Base-by-base conservation (phyloP, 2,329 filamentous ascomycete species). In the Madurella mycetomatis region DNA sequence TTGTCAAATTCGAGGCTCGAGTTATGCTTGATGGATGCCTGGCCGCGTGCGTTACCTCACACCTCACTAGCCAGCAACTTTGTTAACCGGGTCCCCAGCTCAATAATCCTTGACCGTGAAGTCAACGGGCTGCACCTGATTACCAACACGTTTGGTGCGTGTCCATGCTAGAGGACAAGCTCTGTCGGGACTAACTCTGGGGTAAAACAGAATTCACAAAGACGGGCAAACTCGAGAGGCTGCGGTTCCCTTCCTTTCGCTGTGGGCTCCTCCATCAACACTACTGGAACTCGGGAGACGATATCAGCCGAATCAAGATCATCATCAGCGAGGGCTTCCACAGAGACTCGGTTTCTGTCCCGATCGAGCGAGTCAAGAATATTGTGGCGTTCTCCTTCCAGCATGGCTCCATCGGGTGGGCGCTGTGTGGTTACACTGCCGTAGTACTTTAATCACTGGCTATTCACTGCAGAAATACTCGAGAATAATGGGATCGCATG, bases 311-410 rank as follows among this genome's bases (percentile, higher is more conserved):
- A 8, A 86, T 95, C 71, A 90, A 87, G 66, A 70, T 95, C 25
- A 69, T 91, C 51, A 80, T 95, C 54, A 84, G 87, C 46, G 89
- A 92, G 66, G 85, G 88, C 0, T 84, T 90, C 54, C 75, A 78
- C 9, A 74, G 83, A 39, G 76, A 80, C 55, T 80, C 73, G 2
- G 53, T 72, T 1, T 71, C 73, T 2, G 70, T 73, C 41, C 80
- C 82, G 0, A 82, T 88, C 60, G 84, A 89, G 62, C 76, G 83
- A 41, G 74, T 88, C 58, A 87, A 86, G 65, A 89, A 92, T 63
- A 70, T 90, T 43, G 81, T 91, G 19, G 81, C 81, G 13, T 94
- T 95, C 69, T 86, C 90, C 1, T 95, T 95, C 64, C 88, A 94
- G 65, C 88, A 94, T 73, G 90, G 90, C 88, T 34, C 90, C 90